Conservation (phyloP, 345 rosid genomes). For the Turritis glabra region DNA sequence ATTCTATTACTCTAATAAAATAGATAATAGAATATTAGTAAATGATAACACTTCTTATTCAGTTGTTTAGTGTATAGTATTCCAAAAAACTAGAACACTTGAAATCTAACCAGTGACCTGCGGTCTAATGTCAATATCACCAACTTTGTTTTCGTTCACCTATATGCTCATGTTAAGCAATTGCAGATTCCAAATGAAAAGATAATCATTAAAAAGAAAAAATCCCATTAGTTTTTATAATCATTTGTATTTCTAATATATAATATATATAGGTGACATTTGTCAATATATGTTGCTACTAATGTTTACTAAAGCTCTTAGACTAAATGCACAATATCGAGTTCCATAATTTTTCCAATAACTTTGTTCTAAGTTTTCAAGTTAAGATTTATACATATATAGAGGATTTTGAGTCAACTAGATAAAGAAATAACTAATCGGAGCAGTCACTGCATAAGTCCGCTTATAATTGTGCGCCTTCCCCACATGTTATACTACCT, state of each 20-base stretch:
- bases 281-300: neutral
- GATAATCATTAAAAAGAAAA: neutral
- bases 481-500: neutral
- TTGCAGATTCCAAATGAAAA: neutral
- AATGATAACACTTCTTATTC: no score
- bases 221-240: neutral
- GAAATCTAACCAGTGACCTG: neutral
- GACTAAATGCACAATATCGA: neutral
- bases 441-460: neutral
- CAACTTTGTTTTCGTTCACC: slow-evolving; percentile 10
- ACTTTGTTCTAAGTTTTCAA: neutral
- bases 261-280: neutral
- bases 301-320: neutral
- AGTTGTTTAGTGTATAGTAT: neutral
- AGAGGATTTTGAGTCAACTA: neutral
- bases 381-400: neutral
- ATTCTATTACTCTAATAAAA: no score
- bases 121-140: neutral
- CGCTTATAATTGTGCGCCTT: neutral
- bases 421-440: neutral
- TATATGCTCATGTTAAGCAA: neutral
- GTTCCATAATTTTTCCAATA: neutral
- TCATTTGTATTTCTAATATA: neutral
- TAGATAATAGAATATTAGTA: no score
- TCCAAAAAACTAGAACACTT: neutral